These are phyloP conservation scores for Brassica balearica DNA, from an alignment of 441 rosid species.

Conservation along the genomic window DNA sequence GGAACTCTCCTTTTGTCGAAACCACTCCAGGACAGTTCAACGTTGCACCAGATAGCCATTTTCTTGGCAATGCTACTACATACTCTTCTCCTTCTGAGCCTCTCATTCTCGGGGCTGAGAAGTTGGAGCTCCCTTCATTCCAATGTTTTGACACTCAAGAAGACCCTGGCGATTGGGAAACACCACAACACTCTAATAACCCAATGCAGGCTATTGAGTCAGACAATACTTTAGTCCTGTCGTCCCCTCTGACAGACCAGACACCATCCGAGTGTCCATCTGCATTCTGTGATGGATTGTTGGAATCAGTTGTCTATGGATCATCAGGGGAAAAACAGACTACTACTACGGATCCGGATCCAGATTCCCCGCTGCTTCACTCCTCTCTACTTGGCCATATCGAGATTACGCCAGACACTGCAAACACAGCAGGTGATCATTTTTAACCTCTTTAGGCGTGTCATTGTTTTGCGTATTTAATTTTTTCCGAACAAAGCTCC, in stretches of 20 bases:
- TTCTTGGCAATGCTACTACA: constrained; percentile 55
- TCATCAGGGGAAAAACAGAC: constrained; percentile 64
- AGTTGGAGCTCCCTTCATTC: constrained; percentile 99
- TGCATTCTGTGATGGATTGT: constrained; percentile 74
- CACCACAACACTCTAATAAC: constrained; percentile 11
- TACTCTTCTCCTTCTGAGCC: constrained; percentile 78
- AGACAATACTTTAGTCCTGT: constrained; percentile 64
- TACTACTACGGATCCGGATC: constrained; percentile 50
- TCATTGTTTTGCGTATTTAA: constrained; percentile 22
- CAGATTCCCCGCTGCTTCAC: constrained; percentile 69
- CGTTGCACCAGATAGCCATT: constrained; percentile 49
- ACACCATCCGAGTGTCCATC: constrained; percentile 56
- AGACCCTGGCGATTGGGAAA: constrained; percentile 49
- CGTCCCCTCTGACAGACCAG: constrained; percentile 63
- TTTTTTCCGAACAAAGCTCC: constrained; percentile 1
- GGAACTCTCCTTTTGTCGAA: constrained; percentile 41
- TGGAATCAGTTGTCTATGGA: constrained; percentile 85
- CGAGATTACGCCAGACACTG: constrained; percentile 18
- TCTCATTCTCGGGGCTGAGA: constrained; percentile 56
- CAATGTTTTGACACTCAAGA: constrained; percentile 76
- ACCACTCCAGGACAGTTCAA: constrained; percentile 34
- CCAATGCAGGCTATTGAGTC: constrained; percentile 59
- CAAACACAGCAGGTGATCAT: constrained; percentile 20
- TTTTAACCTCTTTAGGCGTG: background rate
- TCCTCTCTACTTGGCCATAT: constrained; percentile 65